Base-by-base conservation (phyloP, 2,329 filamentous ascomycete species). In the Sporothrix phasma region DNA sequence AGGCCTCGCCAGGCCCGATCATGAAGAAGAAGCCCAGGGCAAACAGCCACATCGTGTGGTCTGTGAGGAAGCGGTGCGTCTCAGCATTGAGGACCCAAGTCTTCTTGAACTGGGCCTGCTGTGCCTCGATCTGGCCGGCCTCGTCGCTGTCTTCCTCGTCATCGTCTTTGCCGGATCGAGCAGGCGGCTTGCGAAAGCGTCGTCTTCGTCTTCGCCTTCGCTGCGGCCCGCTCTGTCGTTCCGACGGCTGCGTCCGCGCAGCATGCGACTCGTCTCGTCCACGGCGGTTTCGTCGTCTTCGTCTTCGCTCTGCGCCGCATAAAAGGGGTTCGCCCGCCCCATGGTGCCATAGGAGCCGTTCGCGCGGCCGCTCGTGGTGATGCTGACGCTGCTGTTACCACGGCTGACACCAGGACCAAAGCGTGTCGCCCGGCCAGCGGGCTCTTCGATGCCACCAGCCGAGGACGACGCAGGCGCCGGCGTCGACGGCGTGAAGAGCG, bases 21-120 rank as follows among this genome's bases (percentile, higher is more conserved):
- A 96, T 90, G 67, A 97, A 83, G 75, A 97, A 90, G 76, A 99
- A 97, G 22, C 92, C 92, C 0, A 87, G 78, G 0, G 93, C 91
- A 69, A 99, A 88, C 73, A 87, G 89, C 93, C 93, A 99, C 93
- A 97, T 97, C 13, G 92, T 97, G 66, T 84, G 86, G 69, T 99
- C 94, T 26, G 84, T 81, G 10, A 99, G 80, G 74, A 97, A 99
- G 3, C 86, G 81, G 13, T 86, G 81, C 0, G 94, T 97, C 73
- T 97, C 93, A 51, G 90, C 90, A 70, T 97, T 97, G 69, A 97
- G 82, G 3, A 97, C 81, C 86, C 88, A 94, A 17, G 97, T 97
- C 80, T 93, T 95, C 13, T 64, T 54, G 67, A 86, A 80, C 45
- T 81, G 76, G 4, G 80, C 80, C 53, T 81, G 77, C 26, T 45